phyloP scores from a whole-genome alignment of 768 basidiomycete genomes.

The Mrakia blollopis region DNA sequence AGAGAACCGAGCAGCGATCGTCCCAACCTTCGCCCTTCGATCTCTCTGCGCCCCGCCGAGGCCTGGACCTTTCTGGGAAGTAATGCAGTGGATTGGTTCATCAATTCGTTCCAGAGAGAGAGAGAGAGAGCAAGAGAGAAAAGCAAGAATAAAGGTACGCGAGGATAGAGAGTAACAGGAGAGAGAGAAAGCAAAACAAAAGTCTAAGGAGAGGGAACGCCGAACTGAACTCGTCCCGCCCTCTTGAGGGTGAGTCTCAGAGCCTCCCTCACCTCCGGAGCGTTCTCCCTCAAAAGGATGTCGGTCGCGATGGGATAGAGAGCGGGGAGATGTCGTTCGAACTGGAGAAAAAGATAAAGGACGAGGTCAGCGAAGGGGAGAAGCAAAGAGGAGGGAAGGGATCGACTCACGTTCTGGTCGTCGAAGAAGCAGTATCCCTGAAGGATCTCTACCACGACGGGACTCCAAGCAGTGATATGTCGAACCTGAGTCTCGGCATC shows the following conservation, averaged over 20 bases:
- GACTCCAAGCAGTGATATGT: conserved; percentile 95
- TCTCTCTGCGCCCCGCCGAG: background rate
- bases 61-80: background rate
- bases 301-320: conserved; percentile 88
- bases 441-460: conserved; percentile 93
- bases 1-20: background rate
- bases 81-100: background rate
- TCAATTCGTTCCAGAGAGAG: background rate
- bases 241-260: conserved; percentile 73
- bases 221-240: conserved; percentile 6
- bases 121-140: too few relatives aligned
- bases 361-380: background rate
- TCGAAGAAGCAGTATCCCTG: conserved; percentile 86
- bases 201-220: background rate
- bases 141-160: background rate
- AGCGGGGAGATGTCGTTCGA: conserved; percentile 76
- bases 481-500: conserved; percentile 85
- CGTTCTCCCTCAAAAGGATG: conserved; percentile 72
- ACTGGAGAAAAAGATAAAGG: conserved; percentile 52
- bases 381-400: background rate
- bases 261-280: conserved; percentile 73
- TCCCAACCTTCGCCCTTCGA: background rate
- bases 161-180: background rate
- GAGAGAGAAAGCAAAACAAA: background rate
- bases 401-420: conserved; percentile 72